Percentiles rank a stretch among this genome's conserved stretches.
Conservation (phyloP, 1,139 yeast species). For the Taiozyma onychis region DNA sequence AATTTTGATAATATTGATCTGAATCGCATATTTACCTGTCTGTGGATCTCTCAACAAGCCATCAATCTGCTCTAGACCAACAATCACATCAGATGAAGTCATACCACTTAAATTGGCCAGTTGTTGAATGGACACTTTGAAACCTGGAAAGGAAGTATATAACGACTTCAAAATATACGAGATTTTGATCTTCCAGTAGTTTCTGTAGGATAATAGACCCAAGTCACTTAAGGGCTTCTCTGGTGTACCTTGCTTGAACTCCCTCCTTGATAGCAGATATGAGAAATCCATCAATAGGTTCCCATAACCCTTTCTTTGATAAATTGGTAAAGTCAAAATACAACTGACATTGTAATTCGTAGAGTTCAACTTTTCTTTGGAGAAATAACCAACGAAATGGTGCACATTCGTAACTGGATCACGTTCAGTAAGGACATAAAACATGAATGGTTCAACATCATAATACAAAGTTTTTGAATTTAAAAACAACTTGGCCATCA, state of each 20-base stretch:
- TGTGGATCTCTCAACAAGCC: conserved; percentile 40
- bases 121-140: conserved; percentile 47
- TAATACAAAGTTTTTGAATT: conserved; percentile 89
- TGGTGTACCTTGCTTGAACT: conserved; percentile 83
- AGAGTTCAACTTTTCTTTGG: conserved; percentile 76
- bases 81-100: conserved; percentile 80
- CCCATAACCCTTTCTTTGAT: conserved; percentile 88
- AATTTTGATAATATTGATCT: conserved; percentile 43
- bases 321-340: conserved; percentile 81
- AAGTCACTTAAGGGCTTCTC: conserved; percentile 89
- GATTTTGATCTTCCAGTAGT: conserved; percentile 74
- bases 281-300: conserved; percentile 85
- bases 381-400: conserved; percentile 89
- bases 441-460: conserved; percentile 92
- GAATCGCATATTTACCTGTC: conserved; percentile 46
- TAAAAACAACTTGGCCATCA: conserved; percentile 80
- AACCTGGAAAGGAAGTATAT: conserved; percentile 13
- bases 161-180: conserved; percentile 43
- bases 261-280: conserved; percentile 68
- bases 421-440: conserved; percentile 74
- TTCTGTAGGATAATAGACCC: conserved; percentile 80
- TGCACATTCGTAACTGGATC: conserved; percentile 48
- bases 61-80: conserved; percentile 74
- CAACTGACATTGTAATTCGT: conserved; percentile 84
- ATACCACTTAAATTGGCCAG: conserved; percentile 74